Evolutionary conservation across 2,329 filamentous ascomycete genomes (phyloP).

Genomic region (Dactylella cylindrospora): DNA sequence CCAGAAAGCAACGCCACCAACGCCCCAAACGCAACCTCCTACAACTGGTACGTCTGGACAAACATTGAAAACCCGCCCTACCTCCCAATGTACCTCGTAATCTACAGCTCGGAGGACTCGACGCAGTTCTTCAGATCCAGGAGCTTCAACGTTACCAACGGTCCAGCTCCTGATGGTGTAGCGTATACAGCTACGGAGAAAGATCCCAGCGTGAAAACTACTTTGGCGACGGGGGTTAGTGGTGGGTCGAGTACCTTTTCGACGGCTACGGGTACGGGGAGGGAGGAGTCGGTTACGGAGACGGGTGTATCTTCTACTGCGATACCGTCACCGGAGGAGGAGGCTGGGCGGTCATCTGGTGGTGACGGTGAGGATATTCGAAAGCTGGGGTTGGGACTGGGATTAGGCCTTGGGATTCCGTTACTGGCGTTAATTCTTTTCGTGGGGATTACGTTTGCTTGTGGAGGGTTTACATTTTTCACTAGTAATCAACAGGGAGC

Average conservation of each 20-base stretch:
- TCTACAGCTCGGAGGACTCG: not conserved
- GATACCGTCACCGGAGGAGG: not conserved
- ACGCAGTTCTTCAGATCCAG: not conserved
- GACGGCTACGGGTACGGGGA: not conserved
- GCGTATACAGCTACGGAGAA: constrained; percentile 13
- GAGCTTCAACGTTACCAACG: constrained; percentile 14
- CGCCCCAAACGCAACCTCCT: constrained; percentile 8
- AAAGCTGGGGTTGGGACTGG: constrained; percentile 4
- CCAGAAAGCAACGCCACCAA: constrained; percentile 12
- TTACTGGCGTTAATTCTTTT: not conserved
- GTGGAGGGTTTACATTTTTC: too few relatives aligned
- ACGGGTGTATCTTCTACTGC: not conserved
- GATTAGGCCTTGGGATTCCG: constrained; percentile 1
- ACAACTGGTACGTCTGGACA: constrained; percentile 12
- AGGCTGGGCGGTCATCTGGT: not conserved
- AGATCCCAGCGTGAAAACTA: constrained; percentile 10
- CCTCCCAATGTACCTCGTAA: constrained; percentile 1
- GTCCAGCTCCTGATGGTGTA: constrained; percentile 5
- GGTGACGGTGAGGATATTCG: not conserved
- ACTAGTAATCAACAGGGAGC: too few relatives aligned
- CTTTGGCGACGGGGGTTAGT: too few relatives aligned
- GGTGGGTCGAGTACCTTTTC: too few relatives aligned
- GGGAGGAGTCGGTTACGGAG: not conserved
- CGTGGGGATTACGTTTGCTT: too few relatives aligned
- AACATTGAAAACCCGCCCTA: constrained; percentile 10